Evolutionary conservation across 208 protist species (phyloP), one percentile per base, ranked within the genome.

Genomic region (Angomonas ambiguus): DNA sequence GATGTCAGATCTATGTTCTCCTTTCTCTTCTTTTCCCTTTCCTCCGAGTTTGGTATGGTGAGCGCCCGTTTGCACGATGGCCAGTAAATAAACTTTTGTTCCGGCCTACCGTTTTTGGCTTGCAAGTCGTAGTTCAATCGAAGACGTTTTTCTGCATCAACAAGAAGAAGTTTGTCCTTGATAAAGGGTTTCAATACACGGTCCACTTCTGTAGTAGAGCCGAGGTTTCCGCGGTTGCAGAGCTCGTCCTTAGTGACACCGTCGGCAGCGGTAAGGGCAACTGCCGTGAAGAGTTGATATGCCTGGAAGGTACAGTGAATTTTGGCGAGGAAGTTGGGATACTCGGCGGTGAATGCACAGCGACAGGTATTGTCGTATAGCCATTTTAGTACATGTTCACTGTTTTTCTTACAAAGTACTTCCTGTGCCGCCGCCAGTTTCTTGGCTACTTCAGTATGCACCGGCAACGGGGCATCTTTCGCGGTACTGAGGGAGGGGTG

Each of bases 231-330:
- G 6, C 48, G 56, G 1, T 48, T 49, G 58, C 71, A 79, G 5
- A 90, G 69, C 42, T 83, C 76, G 31, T 76, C 63, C 67, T 82
- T 74, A 18, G 24, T 51, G 38, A 74, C 70, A 31, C 56, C 35
- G 34, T 72, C 69, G 24, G 58, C 57, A 33, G 55, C 59, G 69
- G 85, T 89, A 74, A 89, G 56, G 25, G 72, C 67, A 22, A 85
- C 70, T 2, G 73, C 63, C 25, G 79, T 65, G 58, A 82, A 74
- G 13, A 83, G 71, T 41, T 71, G 72, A 28, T 77, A 74, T 25
- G 73, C 65, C 51, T 74, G 41, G 32, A 86, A 55, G 0, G 71
- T 68, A 24, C 67, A 70, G 74, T 80, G 69, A 11, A 86, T 51
- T 24, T 67, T 82, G 10, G 51, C 72, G 32, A 59, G 11, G 2